These are phyloP conservation scores for Cryomyces minteri DNA, from an alignment of 495 filamentous ascomycete genomes.

Conservation along the genomic window DNA sequence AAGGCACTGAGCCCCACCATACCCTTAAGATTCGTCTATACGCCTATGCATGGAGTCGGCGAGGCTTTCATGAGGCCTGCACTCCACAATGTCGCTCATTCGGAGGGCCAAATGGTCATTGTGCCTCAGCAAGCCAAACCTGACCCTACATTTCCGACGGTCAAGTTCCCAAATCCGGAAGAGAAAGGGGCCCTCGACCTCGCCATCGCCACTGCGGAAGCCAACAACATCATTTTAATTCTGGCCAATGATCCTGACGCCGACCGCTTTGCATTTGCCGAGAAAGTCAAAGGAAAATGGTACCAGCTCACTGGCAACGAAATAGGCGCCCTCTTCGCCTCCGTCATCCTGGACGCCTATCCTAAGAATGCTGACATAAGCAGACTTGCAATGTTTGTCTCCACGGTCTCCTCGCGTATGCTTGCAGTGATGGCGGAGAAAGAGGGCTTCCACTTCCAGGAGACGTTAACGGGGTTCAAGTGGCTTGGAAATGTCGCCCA, in stretches of 20 bases:
- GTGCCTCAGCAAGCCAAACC: constrained; percentile 29
- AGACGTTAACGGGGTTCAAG: constrained; percentile 61
- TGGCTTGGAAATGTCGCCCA: constrained; percentile 36
- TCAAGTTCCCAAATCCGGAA: constrained; percentile 55
- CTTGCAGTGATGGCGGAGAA: constrained; percentile 36
- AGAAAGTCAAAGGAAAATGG: constrained; percentile 39
- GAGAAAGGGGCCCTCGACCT: constrained; percentile 51
- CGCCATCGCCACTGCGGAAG: constrained; percentile 36
- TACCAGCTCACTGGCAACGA: constrained; percentile 52
- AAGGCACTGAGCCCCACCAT: constrained; percentile 33
- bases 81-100: constrained; percentile 17
- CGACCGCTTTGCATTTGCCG: constrained; percentile 50
- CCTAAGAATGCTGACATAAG: constrained; percentile 10
- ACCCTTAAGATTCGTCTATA: constrained; percentile 40
- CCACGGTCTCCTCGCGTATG: constrained; percentile 51
- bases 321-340: constrained; percentile 42
- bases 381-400: constrained; percentile 36
- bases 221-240: constrained; percentile 29
- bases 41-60: constrained; percentile 54
- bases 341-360: constrained; percentile 33
- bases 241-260: constrained; percentile 57
- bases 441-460: constrained; percentile 37
- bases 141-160: constrained; percentile 51
- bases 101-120: constrained; percentile 9
- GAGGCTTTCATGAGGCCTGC: constrained; percentile 27